Evolutionary conservation across 2,329 filamentous ascomycete species (phyloP).

Genomic region (Phialophora macrospora): DNA sequence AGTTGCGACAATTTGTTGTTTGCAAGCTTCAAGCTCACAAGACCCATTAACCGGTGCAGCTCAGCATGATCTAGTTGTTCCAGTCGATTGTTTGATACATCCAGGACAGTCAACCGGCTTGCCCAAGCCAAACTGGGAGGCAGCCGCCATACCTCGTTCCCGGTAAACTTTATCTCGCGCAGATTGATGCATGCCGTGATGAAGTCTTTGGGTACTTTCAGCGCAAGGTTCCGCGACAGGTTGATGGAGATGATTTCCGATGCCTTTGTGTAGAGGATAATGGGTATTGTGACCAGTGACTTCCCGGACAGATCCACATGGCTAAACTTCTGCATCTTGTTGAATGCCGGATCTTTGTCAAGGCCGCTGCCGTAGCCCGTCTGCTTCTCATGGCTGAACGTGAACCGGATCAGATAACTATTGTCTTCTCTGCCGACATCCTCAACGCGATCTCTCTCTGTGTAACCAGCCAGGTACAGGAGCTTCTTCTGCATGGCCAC

Average conservation of each 20-base stretch:
- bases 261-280: constrained; percentile 88
- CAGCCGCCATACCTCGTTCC: constrained; percentile 86
- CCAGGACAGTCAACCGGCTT: constrained; percentile 79
- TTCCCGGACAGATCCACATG: constrained; percentile 89
- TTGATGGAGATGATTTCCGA: constrained; percentile 94
- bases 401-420: constrained; percentile 93
- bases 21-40: constrained; percentile 88
- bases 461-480: constrained; percentile 89
- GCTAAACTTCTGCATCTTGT: constrained; percentile 85
- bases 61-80: constrained; percentile 86
- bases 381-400: constrained; percentile 87
- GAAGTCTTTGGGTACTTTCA: constrained; percentile 94
- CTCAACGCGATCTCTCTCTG: constrained; percentile 82
- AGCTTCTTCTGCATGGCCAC: constrained; percentile 89
- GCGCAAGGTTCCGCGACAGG: constrained; percentile 85
- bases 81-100: constrained; percentile 91
- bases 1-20: constrained; percentile 86
- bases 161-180: constrained; percentile 92
- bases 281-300: constrained; percentile 93
- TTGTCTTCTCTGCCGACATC: constrained; percentile 96
- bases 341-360: constrained; percentile 77
- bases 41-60: constrained; percentile 71
- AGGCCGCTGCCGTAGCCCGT: constrained; percentile 75
- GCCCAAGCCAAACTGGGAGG: constrained; percentile 84
- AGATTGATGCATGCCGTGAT: constrained; percentile 90